Percentiles rank a stretch among this genome's conserved stretches.
Conservation (phyloP, 73 alveolate genomes). For the Paramecium sonneborni region DNA sequence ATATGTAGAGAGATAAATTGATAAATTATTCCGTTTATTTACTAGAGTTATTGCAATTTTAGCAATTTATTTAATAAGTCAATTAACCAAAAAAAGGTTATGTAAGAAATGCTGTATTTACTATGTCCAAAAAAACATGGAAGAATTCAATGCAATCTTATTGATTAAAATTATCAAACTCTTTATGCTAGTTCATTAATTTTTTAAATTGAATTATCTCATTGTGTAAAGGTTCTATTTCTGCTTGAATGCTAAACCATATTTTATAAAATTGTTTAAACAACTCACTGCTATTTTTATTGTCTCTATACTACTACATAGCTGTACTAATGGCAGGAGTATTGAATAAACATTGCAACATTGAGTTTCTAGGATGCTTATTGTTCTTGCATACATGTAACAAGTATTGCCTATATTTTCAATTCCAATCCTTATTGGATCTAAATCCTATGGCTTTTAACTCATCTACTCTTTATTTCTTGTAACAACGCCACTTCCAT, state of each 20-base stretch:
- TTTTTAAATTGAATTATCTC: background rate
- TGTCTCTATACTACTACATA: background rate
- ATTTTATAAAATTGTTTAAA: constrained; percentile 20
- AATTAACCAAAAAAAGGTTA: background rate
- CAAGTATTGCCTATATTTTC: constrained; percentile 55
- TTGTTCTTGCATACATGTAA: constrained; percentile 39
- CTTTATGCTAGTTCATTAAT: background rate
- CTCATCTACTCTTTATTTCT: background rate
- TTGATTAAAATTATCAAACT: constrained; percentile 9
- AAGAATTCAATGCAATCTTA: constrained; percentile 44
- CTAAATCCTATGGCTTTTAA: background rate
- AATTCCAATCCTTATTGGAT: background rate
- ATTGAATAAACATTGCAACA: constrained; percentile 27
- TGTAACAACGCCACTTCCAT: constrained; percentile 38
- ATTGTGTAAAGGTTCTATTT: background rate
- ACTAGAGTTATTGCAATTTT: background rate
- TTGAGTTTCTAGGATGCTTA: constrained; percentile 32
- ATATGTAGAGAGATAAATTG: constrained; percentile 1
- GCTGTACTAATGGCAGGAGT: constrained; percentile 9
- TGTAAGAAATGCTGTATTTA: background rate
- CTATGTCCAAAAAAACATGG: constrained; percentile 24
- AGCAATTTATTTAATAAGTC: background rate
- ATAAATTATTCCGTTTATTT: background rate
- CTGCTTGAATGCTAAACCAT: constrained; percentile 39
- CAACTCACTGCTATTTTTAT: background rate